Evolutionary conservation across 2,329 filamentous ascomycete genomes (phyloP).

Genomic region (Alternaria angustiovoidea): DNA sequence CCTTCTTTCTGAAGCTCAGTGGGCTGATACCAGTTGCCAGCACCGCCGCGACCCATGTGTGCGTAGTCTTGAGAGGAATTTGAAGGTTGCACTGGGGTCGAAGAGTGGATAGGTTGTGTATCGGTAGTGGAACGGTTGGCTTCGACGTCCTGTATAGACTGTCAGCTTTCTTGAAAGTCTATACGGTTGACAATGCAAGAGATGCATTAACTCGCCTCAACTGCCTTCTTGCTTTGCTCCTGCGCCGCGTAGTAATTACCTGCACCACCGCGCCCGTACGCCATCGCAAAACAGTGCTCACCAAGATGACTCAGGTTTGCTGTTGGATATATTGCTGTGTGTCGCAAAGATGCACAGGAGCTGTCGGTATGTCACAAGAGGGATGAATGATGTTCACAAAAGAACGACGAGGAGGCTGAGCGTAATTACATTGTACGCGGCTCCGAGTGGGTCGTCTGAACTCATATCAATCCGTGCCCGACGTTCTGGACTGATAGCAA

Average conservation of each 20-base stretch:
- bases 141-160: slow-evolving; percentile 49
- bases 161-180: slow-evolving; percentile 5
- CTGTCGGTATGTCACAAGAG: not conserved
- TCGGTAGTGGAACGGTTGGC: slow-evolving; percentile 41
- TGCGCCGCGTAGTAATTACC: slow-evolving; percentile 54
- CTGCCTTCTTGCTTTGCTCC: slow-evolving; percentile 40
- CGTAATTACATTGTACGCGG: slow-evolving; percentile 13
- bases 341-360: not conserved
- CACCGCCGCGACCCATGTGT: slow-evolving; percentile 56
- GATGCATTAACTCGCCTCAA: slow-evolving; percentile 33
- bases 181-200: not conserved
- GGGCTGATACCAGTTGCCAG: slow-evolving; percentile 58
- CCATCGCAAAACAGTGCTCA: slow-evolving; percentile 23
- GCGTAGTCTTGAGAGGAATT: slow-evolving; percentile 51
- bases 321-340: not conserved
- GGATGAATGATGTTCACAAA: not conserved
- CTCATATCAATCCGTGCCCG: slow-evolving; percentile 12
- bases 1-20: slow-evolving; percentile 50
- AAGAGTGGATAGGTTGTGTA: slow-evolving; percentile 15
- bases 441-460: slow-evolving; percentile 24
- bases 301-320: not conserved
- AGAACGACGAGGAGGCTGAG: not conserved
- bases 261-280: slow-evolving; percentile 56
- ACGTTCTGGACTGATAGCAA: slow-evolving; percentile 26
- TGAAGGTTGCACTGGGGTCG: slow-evolving; percentile 22